phyloP scores from a whole-genome alignment of 1,284 basidiomycete species.

The Schizopora paradoxa region DNA sequence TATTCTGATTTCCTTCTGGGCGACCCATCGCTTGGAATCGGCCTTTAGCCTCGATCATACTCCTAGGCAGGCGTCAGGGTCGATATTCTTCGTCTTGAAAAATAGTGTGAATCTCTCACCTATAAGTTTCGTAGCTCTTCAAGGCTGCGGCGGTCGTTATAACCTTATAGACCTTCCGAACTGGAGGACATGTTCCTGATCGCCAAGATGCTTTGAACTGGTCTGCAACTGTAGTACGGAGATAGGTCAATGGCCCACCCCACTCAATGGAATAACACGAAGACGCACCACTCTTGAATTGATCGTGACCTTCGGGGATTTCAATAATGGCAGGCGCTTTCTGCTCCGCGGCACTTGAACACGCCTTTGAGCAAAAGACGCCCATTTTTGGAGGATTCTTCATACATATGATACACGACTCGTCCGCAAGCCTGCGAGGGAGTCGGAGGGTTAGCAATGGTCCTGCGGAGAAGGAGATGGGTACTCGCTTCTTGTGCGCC shows the following conservation, averaged over 20 bases:
- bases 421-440: background rate
- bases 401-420: slow-evolving; percentile 5
- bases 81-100: no score
- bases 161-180: slow-evolving; percentile 3
- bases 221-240: background rate
- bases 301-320: slow-evolving; percentile 7
- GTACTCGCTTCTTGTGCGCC: background rate
- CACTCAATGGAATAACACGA: background rate
- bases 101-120: background rate
- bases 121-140: slow-evolving; percentile 1
- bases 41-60: slow-evolving; percentile 30
- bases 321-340: slow-evolving; percentile 2
- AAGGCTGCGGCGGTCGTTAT: background rate
- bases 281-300: slow-evolving; percentile 6
- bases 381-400: slow-evolving; percentile 1
- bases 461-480: background rate
- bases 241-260: no score
- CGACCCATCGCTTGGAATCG: background rate
- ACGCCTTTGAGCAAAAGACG: slow-evolving; percentile 6
- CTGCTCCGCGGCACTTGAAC: slow-evolving; percentile 5
- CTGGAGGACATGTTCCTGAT: background rate
- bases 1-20: slow-evolving; percentile 6
- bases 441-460: background rate
- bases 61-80: background rate
- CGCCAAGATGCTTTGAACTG: slow-evolving; percentile 3